These are phyloP conservation scores for Puccinia coronata DNA, from an alignment of 1,284 basidiomycete species.

Conservation along the genomic window DNA sequence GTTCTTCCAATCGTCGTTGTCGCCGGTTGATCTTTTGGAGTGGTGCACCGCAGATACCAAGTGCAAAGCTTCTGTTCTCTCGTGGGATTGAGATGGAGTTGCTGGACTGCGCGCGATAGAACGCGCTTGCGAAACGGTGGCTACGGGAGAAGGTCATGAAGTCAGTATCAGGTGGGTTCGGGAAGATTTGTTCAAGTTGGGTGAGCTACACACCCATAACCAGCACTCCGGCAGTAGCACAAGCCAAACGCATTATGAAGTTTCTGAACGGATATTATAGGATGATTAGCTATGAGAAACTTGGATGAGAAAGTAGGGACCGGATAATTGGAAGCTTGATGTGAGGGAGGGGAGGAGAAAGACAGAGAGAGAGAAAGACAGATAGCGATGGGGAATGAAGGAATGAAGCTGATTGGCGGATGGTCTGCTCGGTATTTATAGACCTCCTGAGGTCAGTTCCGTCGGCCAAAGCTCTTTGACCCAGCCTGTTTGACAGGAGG, in stretches of 20 bases:
- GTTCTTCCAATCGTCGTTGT: background rate
- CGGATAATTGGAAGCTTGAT: background rate
- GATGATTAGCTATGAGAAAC: no score
- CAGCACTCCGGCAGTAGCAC: conserved; percentile 13
- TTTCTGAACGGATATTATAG: background rate
- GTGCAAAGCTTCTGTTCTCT: background rate
- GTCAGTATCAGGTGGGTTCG: background rate
- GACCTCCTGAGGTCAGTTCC: no score
- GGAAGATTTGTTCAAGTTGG: background rate
- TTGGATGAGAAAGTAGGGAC: no score
- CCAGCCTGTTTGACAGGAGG: no score
- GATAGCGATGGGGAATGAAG: background rate
- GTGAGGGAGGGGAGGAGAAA: background rate
- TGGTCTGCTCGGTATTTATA: no score
- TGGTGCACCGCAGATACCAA: background rate
- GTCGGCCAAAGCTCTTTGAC: no score
- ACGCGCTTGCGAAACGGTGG: no score
- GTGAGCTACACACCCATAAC: background rate
- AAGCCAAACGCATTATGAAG: conserved; percentile 1
- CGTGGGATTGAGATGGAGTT: background rate
- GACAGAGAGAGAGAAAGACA: background rate
- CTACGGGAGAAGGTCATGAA: no score
- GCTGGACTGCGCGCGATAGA: background rate
- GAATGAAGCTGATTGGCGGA: background rate
- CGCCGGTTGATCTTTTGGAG: background rate